Percentiles rank a stretch among this genome's conserved stretches.
These are phyloP conservation scores for Magnaporthales sp. DNA, from an alignment of 2,329 filamentous ascomycete genomes.

Conservation along the genomic window DNA sequence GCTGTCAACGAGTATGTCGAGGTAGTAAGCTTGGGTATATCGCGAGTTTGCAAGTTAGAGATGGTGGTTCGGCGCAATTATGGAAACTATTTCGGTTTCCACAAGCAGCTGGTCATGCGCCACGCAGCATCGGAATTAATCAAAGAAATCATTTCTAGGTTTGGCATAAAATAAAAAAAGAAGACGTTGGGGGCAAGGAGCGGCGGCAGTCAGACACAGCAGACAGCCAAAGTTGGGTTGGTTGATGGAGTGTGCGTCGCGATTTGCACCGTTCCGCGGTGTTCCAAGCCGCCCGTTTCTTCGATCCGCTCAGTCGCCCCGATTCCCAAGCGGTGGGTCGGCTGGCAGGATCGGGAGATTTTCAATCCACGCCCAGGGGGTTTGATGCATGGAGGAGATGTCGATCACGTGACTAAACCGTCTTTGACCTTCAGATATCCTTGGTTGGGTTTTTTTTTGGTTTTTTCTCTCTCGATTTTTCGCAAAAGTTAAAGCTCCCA, in stretches of 20 bases:
- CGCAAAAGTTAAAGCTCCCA: background rate
- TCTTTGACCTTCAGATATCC: background rate
- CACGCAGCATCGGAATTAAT: background rate
- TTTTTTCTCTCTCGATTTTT: too few species aligned
- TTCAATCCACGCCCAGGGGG: background rate
- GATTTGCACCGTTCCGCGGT: slow-evolving; percentile 1
- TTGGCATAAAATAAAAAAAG: background rate
- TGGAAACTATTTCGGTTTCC: background rate
- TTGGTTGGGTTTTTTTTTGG: background rate
- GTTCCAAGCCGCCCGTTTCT: background rate
- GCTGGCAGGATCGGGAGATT: background rate
- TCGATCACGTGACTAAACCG: background rate
- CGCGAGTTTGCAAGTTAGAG: background rate
- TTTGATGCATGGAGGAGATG: background rate
- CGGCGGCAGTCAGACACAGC: background rate
- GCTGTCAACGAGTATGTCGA: background rate
- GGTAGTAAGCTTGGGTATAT: background rate
- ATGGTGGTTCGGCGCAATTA: background rate
- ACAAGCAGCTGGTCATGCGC: background rate
- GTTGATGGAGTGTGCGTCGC: background rate
- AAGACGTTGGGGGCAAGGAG: background rate
- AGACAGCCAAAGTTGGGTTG: background rate
- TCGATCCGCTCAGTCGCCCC: background rate
- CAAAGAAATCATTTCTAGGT: background rate
- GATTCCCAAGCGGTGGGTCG: background rate